Conservation (phyloP, 202 grass and related monocot genomes). For the Dendrocalamus latiflorus region DNA sequence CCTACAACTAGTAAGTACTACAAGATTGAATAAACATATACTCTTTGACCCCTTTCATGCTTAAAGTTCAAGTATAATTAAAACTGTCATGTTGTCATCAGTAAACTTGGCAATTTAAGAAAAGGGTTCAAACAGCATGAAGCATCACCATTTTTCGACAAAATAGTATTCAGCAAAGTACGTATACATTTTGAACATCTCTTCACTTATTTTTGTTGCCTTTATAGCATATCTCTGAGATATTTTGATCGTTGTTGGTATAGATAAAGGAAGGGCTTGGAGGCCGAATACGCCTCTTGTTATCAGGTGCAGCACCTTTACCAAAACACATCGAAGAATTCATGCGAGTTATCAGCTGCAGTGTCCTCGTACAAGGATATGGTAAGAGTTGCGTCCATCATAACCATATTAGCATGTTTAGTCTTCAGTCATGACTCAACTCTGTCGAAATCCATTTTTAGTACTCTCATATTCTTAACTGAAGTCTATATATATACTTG, state of each 20-base stretch:
- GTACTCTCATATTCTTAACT: not conserved
- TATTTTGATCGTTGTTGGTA: not conserved
- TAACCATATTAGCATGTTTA: not conserved
- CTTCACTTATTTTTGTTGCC: not conserved
- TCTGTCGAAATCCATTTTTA: not conserved
- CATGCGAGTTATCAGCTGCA: slow-evolving; percentile 69
- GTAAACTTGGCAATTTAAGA: slow-evolving; percentile 71
- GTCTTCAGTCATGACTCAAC: no score
- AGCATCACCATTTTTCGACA: slow-evolving; percentile 90
- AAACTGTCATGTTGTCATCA: slow-evolving; percentile 25
- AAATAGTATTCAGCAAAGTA: slow-evolving; percentile 85
- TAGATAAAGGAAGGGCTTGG: slow-evolving; percentile 84
- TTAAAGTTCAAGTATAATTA: slow-evolving; percentile 3
- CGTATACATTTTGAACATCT: not conserved
- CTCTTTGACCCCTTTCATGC: not conserved
- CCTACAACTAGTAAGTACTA: slow-evolving; percentile 74
- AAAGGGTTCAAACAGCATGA: slow-evolving; percentile 86
- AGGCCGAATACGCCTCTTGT: slow-evolving; percentile 66
- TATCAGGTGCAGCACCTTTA: slow-evolving; percentile 86
- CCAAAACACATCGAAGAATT: no score
- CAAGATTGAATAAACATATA: not conserved
- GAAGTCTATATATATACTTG: not conserved
- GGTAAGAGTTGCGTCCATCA: slow-evolving; percentile 35
- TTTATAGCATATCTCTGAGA: not conserved
- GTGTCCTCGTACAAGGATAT: slow-evolving; percentile 89